Evolutionary conservation across 2,329 filamentous ascomycete genomes (phyloP).

Genomic region (Elsinoe necatrix): DNA sequence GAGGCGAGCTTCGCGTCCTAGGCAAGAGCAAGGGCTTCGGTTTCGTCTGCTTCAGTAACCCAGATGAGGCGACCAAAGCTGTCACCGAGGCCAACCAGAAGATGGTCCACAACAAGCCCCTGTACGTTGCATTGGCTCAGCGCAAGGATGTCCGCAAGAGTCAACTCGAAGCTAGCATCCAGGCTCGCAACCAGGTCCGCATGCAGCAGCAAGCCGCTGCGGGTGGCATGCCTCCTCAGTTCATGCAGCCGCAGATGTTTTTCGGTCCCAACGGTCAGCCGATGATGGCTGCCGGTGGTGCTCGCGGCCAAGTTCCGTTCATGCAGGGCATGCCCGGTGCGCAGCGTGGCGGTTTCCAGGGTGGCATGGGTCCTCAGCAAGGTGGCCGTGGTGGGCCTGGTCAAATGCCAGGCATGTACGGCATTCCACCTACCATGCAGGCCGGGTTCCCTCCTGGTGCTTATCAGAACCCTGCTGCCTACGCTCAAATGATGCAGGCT

Average conservation of each 20-base stretch:
- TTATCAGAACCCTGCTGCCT: conserved; percentile 66
- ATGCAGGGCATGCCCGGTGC: conserved; percentile 55
- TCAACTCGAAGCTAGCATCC: conserved; percentile 97
- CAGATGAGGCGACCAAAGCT: conserved; percentile 97
- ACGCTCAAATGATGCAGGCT: conserved; percentile 52
- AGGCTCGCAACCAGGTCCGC: conserved; percentile 95
- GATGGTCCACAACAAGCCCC: conserved; percentile 93
- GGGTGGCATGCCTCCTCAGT: conserved; percentile 66
- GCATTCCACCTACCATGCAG: conserved; percentile 56
- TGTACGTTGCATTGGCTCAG: conserved; percentile 96
- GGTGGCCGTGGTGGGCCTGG: conserved; percentile 74
- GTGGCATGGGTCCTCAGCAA: conserved; percentile 60
- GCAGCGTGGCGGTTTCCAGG: conserved; percentile 74
- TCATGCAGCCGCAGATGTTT: conserved; percentile 80
- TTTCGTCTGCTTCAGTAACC: conserved; percentile 99
- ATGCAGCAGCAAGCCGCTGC: conserved; percentile 95
- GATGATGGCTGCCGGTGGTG: conserved; percentile 44
- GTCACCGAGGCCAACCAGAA: conserved; percentile 99
- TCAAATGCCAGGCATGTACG: conserved; percentile 81
- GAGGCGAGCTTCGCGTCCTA: conserved; percentile 56
- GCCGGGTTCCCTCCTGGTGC: conserved; percentile 66
- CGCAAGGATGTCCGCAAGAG: conserved; percentile 99
- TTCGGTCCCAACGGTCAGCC: conserved; percentile 71
- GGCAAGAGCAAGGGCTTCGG: conserved; percentile 99
- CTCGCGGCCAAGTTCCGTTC: conserved; percentile 55